A percentile compares a stretch with the other conserved stretches of the same genome.
phyloP scores from a whole-genome alignment of 345 rosid species.

The Hibiscus tridactylites region DNA sequence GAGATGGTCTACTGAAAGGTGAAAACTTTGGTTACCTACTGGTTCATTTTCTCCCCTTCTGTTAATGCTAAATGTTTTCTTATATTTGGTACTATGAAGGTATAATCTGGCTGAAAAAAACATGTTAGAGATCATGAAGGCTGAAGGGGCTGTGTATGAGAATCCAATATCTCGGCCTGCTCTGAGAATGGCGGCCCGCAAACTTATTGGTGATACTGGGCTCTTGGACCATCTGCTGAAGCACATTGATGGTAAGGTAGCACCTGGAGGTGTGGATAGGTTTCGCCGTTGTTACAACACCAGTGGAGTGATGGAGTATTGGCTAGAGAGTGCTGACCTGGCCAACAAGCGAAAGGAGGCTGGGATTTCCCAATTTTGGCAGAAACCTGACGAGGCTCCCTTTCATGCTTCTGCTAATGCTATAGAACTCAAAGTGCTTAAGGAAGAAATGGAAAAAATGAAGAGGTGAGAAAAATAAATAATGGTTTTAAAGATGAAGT shows the following conservation, averaged over 20 bases:
- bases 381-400: slow-evolving; percentile 32
- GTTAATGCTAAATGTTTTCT: background rate
- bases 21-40: background rate
- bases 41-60: background rate
- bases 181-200: slow-evolving; percentile 60
- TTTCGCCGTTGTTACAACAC: slow-evolving; percentile 83
- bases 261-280: slow-evolving; percentile 74
- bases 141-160: slow-evolving; percentile 64
- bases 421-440: slow-evolving; percentile 38
- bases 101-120: slow-evolving; percentile 52
- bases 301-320: slow-evolving; percentile 72
- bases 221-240: slow-evolving; percentile 87
- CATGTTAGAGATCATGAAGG: slow-evolving; percentile 63
- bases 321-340: slow-evolving; percentile 86
- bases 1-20: slow-evolving; percentile 81
- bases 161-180: slow-evolving; percentile 50
- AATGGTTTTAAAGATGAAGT: background rate
- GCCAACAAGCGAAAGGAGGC: slow-evolving; percentile 52
- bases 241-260: slow-evolving; percentile 84
- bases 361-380: slow-evolving; percentile 54
- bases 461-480: slow-evolving; percentile 31
- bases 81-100: slow-evolving; percentile 33
- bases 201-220: slow-evolving; percentile 80
- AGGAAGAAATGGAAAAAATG: slow-evolving; percentile 50
- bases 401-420: slow-evolving; percentile 33